Conservation (phyloP, 352 stramenopile species). For the Sclerospora graminicola region DNA sequence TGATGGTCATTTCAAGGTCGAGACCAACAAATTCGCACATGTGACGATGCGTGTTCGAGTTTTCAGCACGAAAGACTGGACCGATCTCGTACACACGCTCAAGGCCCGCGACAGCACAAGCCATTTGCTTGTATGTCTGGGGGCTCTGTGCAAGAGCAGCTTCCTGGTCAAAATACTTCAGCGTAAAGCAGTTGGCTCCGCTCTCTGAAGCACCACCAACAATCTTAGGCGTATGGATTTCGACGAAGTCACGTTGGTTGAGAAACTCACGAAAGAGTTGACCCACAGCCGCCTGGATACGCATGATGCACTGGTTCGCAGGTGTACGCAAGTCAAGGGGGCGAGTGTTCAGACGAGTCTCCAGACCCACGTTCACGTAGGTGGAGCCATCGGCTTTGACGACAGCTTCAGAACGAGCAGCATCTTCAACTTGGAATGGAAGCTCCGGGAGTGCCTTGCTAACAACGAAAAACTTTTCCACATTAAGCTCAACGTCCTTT, state of each 20-base stretch:
- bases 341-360: constrained; percentile 93
- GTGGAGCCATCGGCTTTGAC: constrained; percentile 75
- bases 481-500: constrained; percentile 91
- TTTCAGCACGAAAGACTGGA: constrained; percentile 99
- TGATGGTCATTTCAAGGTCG: constrained; percentile 99
- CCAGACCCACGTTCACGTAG: constrained; percentile 81
- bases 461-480: constrained; percentile 92
- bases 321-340: constrained; percentile 96
- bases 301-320: constrained; percentile 98
- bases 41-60: constrained; percentile 98
- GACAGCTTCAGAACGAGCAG: constrained; percentile 79
- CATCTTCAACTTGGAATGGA: constrained; percentile 93
- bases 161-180: constrained; percentile 98
- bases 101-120: constrained; percentile 94
- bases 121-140: constrained; percentile 99
- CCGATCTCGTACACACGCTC: constrained; percentile 98
- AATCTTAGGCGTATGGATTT: constrained; percentile 99
- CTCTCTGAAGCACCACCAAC: constrained; percentile 95
- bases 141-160: constrained; percentile 95
- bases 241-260: constrained; percentile 91
- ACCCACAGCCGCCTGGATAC: constrained; percentile 94
- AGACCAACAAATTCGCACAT: constrained; percentile 99
- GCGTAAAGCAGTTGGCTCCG: constrained; percentile 96
- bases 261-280: constrained; percentile 97
- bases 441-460: constrained; percentile 89